Base-by-base conservation (phyloP, 768 basidiomycete genomes). In the Coprinopsis sp. region DNA sequence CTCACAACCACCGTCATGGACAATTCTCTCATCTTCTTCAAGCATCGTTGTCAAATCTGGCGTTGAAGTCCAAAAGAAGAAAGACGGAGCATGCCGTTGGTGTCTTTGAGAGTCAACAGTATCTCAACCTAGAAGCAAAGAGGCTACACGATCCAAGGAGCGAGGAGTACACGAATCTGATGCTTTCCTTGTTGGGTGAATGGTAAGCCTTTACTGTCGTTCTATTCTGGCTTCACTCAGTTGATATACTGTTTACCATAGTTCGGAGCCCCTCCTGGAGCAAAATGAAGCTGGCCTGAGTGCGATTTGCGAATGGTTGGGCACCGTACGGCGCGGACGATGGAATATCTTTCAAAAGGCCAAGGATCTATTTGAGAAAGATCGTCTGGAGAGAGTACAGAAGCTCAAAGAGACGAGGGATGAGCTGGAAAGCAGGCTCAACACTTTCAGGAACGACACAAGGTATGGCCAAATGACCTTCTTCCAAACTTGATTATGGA, bases 81-180 rank as follows among this genome's bases (percentile, higher is more conserved):
- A 67, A 61, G 51, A 54, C 52, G 18, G 81, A 87, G 55, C 65
- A 71, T 23, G 75, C 75, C 0, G 87, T 88, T 1, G 87, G 84
- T 2, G 78, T 85, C 12, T 88, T 88, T 49, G 86, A 88, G 64
- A 77, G 77, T 2, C 79, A 86, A 54, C 64, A 77, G 23, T 88
- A 87, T 58, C 65, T 87, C 47, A 77, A 87, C 51, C 65, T 88
- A 2, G 85, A 88, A 57, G 73, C 76, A 22, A 74, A 64, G 24
- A 62, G 74, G 30, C 60, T 81, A 28, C 60, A 64, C 25, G 79
- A 83, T 49, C 78, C 78, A 1, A 59, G 72, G 46, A 64, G 67
- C 2, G 69, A 69, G 13, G 59, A 60, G 14, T 69, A 74, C 41
- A 73, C 74, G 4, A 64, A 65, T 33, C 63, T 64, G 44, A 70